Conservation (phyloP, 2,329 filamentous ascomycete genomes). For the Fusarium hostae region DNA sequence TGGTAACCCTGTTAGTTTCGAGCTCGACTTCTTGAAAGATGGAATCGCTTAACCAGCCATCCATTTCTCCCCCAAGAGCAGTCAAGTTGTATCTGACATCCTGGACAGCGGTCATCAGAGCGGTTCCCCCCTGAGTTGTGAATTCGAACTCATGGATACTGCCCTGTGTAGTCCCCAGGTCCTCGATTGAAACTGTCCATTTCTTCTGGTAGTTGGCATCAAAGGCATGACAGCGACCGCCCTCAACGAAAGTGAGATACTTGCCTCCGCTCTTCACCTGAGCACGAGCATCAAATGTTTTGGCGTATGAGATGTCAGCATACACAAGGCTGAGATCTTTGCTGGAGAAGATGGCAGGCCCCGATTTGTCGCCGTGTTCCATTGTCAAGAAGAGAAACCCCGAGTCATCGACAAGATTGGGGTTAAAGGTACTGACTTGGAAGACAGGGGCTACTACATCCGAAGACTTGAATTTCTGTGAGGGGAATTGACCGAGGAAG, state of each 20-base stretch:
- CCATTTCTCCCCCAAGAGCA: slow-evolving; percentile 30
- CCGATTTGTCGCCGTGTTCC: slow-evolving; percentile 29
- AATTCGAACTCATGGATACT: slow-evolving; percentile 43
- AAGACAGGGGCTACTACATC: slow-evolving; percentile 36
- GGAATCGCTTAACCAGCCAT: slow-evolving; percentile 39
- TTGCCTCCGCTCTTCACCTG: slow-evolving; percentile 25
- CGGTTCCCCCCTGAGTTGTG: slow-evolving; percentile 29
- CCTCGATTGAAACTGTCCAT: slow-evolving; percentile 31
- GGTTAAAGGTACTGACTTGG: slow-evolving; percentile 36
- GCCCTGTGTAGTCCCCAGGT: slow-evolving; percentile 23
- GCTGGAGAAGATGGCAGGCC: slow-evolving; percentile 40
- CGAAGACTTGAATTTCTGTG: slow-evolving; percentile 36
- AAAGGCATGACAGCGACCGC: slow-evolving; percentile 34
- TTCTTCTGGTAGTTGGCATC: slow-evolving; percentile 36
- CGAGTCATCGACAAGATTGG: slow-evolving; percentile 28
- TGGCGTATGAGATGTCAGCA: slow-evolving; percentile 32
- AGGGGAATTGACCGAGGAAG: slow-evolving; percentile 31
- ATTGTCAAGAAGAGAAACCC: slow-evolving; percentile 37
- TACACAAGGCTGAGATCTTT: slow-evolving; percentile 40
- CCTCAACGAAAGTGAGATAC: slow-evolving; percentile 41
- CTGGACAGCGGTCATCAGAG: slow-evolving; percentile 39
- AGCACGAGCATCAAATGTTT: slow-evolving; percentile 36
- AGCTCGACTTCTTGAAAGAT: slow-evolving; percentile 41
- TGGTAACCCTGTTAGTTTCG: slow-evolving; percentile 36
- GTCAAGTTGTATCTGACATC: slow-evolving; percentile 41